A percentile compares a stretch with the other conserved stretches of the same genome.
Conservation (phyloP, 1,284 basidiomycete species). For the Coniophora puteana region DNA sequence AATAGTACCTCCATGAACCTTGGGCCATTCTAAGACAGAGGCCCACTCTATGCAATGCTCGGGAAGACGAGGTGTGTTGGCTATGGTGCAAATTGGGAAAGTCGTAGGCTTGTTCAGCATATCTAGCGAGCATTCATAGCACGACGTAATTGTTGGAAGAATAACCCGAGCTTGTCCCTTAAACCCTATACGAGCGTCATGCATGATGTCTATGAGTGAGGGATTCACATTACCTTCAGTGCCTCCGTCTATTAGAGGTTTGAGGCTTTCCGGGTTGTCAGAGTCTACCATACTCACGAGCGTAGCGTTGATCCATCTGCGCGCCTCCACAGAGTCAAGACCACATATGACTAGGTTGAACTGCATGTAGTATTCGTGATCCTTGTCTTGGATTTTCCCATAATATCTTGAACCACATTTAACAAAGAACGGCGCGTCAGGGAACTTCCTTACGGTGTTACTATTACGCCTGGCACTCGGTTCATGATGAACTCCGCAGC, state of each 20-base stretch:
- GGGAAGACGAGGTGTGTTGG: conserved; percentile 95
- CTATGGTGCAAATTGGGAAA: conserved; percentile 99
- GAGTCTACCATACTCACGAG: conserved; percentile 92
- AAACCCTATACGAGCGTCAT: conserved; percentile 69
- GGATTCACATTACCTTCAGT: conserved; percentile 77
- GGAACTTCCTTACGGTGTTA: conserved; percentile 75
- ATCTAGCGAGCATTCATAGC: conserved; percentile 98
- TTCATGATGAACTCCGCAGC: conserved; percentile 97
- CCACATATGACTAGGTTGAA: conserved; percentile 98
- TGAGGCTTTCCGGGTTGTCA: conserved; percentile 88
- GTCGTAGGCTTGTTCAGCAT: conserved; percentile 97
- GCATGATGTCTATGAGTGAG: conserved; percentile 4
- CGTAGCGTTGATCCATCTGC: conserved; percentile 98
- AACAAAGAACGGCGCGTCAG: not conserved
- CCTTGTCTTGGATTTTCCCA: conserved; percentile 98
- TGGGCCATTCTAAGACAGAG: conserved; percentile 98
- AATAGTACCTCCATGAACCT: conserved; percentile 74
- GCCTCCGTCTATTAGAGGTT: conserved; percentile 98
- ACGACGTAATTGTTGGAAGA: conserved; percentile 91
- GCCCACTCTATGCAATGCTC: conserved; percentile 99
- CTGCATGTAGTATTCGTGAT: conserved; percentile 92
- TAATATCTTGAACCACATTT: conserved; percentile 63
- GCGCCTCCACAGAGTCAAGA: conserved; percentile 95
- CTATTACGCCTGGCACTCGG: conserved; percentile 89
- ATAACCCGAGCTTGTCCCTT: conserved; percentile 98